Evolutionary conservation across 495 filamentous ascomycete genomes (phyloP), one percentile per base, ranked within the genome.

Genomic region (Tuber aestivum): DNA sequence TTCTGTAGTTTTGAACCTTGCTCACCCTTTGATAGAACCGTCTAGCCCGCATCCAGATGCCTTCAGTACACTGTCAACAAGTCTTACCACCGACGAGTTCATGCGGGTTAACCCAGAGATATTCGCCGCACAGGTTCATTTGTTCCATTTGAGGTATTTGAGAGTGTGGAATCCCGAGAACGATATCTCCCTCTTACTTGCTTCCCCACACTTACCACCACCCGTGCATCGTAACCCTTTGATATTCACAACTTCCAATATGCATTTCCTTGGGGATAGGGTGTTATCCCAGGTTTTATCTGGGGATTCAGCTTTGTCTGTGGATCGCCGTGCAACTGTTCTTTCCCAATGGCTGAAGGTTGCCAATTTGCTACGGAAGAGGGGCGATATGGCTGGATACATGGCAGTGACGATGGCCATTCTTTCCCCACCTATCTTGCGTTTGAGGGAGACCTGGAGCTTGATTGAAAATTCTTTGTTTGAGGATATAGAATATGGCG

Each of bases 371-470:
- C 76, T 84, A 41, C 75, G 80, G 68, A 83, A 61, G 42, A 80
- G 56, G 61, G 83, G 82, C 69, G 83, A 84, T 71, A 82, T 82
- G 82, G 80, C 78, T 78, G 83, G 83, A 73, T 84, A 80, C 48
- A 44, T 84, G 44, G 82, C 83, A 38, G 74, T 84, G 69, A 76
- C 76, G 48, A 84, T 84, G 82, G 83, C 82, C 41, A 75, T 84
- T 35, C 74, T 83, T 69, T 83, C 83, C 40, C 83, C 82, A 50
- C 77, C 83, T n/a, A 80, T 84, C 74, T 73, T 84, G 44, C 83
- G 83, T 18, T 76, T 84, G 38, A 75, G 79, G 48, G 83, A 84
- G 65, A 84, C 82, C 37, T 84, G 83, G 83, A 83, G 75, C 65
- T 75, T 79, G 37, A 72, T 84, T 23, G 74, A 82, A 38, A 65